Evolutionary conservation across 1,284 basidiomycete species (phyloP), one percentile per base, ranked within the genome.

Genomic region (Austroboletus olivaceoglutinosus): DNA sequence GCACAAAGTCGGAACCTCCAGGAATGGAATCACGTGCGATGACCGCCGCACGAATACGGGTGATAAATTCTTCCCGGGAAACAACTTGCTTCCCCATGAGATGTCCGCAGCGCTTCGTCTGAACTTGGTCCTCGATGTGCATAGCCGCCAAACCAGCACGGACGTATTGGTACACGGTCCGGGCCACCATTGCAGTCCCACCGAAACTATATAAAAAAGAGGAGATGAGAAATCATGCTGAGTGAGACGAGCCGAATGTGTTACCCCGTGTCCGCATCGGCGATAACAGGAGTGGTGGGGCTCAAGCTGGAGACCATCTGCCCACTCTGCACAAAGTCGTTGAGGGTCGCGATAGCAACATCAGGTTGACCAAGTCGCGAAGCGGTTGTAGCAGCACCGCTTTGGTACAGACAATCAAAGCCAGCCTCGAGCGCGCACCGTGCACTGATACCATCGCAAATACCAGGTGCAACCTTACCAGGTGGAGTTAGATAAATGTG

Each of bases 61-160:
- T 82, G 31, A 89, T 49, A 57, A 89, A 91, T 60, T 89, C 87
- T 58, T 86, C 85, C 12, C 83, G 77, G 2, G 85, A 80, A 50
- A 86, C 85, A 43, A 85, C 78, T 57, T 89, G 85, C 67, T 91
- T 91, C 45, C 89, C 89, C 64, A 87, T 76, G 31, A 91, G 71
- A 64, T 91, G 89, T 1, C 89, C 89, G 59, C 89, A 91, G 48
- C 89, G 83, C 69, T 91, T 91, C 6, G 86, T 88, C 64, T 89
- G 83, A 3, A 90, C 86, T 68, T 91, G 89, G 64, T 91, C 89
- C 66, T 91, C 89, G 43, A 91, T 89, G 66, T 91, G 89, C 58
- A 89, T 71, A 1, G 74, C 89, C 5, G 89, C 89, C 29, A 91
- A 82, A 22, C 89, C 89, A 1, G 85, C 81, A 37, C 78, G 76